Conservation (phyloP, 306 rosid genomes). For the Quercus glauca region DNA sequence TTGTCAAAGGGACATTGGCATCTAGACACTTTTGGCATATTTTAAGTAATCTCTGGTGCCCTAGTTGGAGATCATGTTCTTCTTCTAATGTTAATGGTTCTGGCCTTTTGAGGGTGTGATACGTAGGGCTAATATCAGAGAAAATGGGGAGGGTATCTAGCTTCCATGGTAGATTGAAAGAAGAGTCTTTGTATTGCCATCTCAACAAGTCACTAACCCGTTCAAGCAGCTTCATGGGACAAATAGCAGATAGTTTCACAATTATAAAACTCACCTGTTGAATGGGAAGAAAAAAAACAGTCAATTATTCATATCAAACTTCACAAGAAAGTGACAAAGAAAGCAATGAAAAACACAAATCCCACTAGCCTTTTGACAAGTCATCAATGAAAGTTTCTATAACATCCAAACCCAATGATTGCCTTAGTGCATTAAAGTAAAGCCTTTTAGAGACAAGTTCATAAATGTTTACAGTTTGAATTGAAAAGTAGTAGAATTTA, state of each 20-base stretch:
- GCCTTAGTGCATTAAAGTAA: too few relatives aligned
- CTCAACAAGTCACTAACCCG: constrained; percentile 74
- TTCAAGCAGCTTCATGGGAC: constrained; percentile 67
- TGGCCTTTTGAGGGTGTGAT: constrained; percentile 64
- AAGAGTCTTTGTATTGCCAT: constrained; percentile 77
- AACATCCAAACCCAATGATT: too few relatives aligned
- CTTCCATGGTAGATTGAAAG: constrained; percentile 75
- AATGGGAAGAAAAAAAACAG: neutral
- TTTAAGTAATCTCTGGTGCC: constrained; percentile 46
- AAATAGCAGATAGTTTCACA: constrained; percentile 78
- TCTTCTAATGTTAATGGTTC: constrained; percentile 56
- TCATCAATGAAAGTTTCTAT: neutral
- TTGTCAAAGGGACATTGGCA: constrained; percentile 50
- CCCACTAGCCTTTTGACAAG: neutral
- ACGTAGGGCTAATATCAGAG: constrained; percentile 58
- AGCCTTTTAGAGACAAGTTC: too few relatives aligned
- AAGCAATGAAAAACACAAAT: neutral
- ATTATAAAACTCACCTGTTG: constrained; percentile 64
- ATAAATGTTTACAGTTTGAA: too few relatives aligned
- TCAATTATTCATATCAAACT: neutral
- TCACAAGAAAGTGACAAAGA: neutral
- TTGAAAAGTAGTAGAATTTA: too few relatives aligned
- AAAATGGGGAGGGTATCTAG: constrained; percentile 62
- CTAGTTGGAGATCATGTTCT: constrained; percentile 59
- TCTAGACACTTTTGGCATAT: constrained; percentile 55